phyloP scores from a whole-genome alignment of 2,329 filamentous ascomycete genomes.

The Xylariaceae sp. region DNA sequence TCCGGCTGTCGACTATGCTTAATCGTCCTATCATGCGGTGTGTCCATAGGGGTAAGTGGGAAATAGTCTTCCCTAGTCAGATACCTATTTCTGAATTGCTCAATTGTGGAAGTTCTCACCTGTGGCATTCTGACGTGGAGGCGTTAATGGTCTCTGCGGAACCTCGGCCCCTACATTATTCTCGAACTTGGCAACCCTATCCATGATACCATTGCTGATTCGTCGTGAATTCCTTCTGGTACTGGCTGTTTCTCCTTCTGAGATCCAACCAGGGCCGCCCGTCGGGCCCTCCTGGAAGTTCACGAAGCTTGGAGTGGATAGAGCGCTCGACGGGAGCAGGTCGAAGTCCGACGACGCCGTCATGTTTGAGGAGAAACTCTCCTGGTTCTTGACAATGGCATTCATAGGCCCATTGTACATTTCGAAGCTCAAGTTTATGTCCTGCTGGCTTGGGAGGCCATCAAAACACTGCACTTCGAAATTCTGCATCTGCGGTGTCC shows the following conservation, averaged over 20 bases:
- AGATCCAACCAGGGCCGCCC: conserved; percentile 50
- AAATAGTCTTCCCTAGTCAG: conserved; percentile 55
- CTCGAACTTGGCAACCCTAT: conserved; percentile 63
- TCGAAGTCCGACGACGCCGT: conserved; percentile 52
- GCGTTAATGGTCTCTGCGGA: conserved; percentile 61
- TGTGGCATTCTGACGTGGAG: conserved; percentile 60
- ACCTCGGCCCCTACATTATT: conserved; percentile 49
- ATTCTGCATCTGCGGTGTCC: conserved; percentile 56
- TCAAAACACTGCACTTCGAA: conserved; percentile 54
- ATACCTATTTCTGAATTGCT: not conserved
- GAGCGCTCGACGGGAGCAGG: conserved; percentile 49
- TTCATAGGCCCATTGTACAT: conserved; percentile 48
- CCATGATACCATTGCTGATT: conserved; percentile 64
- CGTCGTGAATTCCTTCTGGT: conserved; percentile 49
- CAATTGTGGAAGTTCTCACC: conserved; percentile 49
- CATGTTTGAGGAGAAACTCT: conserved; percentile 46
- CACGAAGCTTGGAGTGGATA: conserved; percentile 55
- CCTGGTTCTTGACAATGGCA: conserved; percentile 50
- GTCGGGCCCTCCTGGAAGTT: conserved; percentile 52
- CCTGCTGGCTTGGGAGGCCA: conserved; percentile 29
- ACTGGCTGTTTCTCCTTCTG: conserved; percentile 51
- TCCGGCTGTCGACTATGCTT: conserved; percentile 47
- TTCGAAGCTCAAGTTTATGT: conserved; percentile 51
- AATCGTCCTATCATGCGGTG: conserved; percentile 54
- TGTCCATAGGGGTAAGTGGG: conserved; percentile 69